Conservation (phyloP, 768 basidiomycete species). For the Botryobasidium botryosum region DNA sequence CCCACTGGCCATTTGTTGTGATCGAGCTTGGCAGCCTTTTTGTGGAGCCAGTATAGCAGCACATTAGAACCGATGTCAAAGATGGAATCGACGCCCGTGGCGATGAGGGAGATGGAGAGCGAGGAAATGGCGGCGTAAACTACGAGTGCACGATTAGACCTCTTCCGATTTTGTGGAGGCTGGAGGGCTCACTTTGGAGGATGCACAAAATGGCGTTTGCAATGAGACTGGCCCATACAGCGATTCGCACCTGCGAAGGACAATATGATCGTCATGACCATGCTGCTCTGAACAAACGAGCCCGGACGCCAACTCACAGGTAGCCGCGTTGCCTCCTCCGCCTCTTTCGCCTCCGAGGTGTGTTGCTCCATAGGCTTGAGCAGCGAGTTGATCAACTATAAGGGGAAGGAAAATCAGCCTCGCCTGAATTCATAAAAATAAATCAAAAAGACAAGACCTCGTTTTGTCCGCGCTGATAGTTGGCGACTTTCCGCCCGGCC, state of each 20-base stretch:
- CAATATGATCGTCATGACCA: no score
- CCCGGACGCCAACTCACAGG: conserved; percentile 31
- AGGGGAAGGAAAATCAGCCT: conserved; percentile 10
- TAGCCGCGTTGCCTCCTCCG: conserved; percentile 47
- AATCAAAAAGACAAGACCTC: conserved; percentile 24
- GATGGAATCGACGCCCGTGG: conserved; percentile 76
- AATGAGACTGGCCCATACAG: conserved; percentile 66
- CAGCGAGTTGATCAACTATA: conserved; percentile 66
- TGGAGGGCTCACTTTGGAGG: conserved; percentile 39
- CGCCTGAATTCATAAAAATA: neutral
- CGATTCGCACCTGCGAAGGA: conserved; percentile 57
- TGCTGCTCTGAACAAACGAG: no score
- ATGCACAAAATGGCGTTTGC: conserved; percentile 58
- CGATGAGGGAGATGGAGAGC: conserved; percentile 67
- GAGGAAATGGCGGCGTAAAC: conserved; percentile 89
- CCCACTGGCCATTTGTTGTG: conserved; percentile 82
- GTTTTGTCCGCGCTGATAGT: conserved; percentile 58
- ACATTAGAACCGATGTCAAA: conserved; percentile 75
- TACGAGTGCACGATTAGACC: no score
- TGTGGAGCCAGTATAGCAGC: conserved; percentile 64
- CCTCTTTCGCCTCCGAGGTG: conserved; percentile 59
- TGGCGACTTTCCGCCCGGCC: conserved; percentile 44
- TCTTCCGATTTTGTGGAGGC: no score
- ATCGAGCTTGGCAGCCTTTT: conserved; percentile 53
- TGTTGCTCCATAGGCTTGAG: conserved; percentile 85